phyloP scores from a whole-genome alignment of 2,329 filamentous ascomycete genomes.

The Exophiala bonariae region DNA sequence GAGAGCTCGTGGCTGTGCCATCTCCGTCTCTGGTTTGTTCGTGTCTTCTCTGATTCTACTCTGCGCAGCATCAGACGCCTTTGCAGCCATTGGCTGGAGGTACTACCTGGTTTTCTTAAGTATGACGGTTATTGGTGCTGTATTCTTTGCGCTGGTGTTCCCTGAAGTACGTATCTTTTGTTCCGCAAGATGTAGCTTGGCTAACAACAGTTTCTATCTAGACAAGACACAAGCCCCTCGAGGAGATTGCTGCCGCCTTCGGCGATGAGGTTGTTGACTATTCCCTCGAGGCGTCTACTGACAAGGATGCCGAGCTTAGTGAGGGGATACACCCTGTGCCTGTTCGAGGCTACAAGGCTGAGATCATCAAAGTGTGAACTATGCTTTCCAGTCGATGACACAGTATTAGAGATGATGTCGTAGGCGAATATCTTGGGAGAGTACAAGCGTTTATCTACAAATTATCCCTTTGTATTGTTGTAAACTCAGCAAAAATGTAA shows the following conservation, averaged over 20 bases:
- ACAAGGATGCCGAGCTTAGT: background rate
- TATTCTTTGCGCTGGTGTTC: conserved; percentile 28
- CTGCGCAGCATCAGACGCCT: conserved; percentile 18
- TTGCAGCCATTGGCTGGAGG: conserved; percentile 33
- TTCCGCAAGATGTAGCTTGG: background rate
- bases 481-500: too few species aligned
- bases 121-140: conserved; percentile 25
- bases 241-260: conserved; percentile 4
- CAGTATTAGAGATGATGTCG: too few species aligned
- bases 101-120: conserved; percentile 30
- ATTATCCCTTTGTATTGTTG: too few species aligned
- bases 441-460: too few species aligned
- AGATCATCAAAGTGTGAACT: too few species aligned
- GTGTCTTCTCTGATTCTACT: conserved; percentile 27
- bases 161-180: conserved; percentile 27
- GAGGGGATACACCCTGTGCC: background rate
- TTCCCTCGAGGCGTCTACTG: background rate
- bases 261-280: conserved; percentile 5
- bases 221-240: conserved; percentile 4
- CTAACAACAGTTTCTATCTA: background rate
- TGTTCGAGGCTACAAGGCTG: too few species aligned
- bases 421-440: too few species aligned
- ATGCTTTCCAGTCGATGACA: too few species aligned
- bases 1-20: conserved; percentile 27
- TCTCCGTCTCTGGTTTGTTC: conserved; percentile 30